Evolutionary conservation across 768 basidiomycete genomes (phyloP).

Genomic region (Termitomyces sp.): DNA sequence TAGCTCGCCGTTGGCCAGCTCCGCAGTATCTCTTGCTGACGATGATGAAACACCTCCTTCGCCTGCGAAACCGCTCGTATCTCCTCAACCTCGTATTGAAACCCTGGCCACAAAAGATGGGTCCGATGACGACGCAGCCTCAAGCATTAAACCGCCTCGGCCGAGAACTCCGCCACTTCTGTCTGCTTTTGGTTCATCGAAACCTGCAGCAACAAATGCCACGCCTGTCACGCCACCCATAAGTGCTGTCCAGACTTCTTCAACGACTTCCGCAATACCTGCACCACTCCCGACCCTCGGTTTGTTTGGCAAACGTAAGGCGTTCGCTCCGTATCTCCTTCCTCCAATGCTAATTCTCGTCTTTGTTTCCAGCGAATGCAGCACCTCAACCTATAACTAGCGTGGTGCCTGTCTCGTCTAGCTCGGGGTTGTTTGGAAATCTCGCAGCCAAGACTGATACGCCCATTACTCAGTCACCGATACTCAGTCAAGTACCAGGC

Average conservation of each 20-base stretch:
- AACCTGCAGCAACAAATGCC: background rate
- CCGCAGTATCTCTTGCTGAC: constrained; percentile 33
- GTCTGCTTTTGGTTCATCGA: constrained; percentile 21
- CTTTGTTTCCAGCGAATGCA: background rate
- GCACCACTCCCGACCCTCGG: background rate
- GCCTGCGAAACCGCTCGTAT: constrained; percentile 27
- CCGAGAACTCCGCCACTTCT: constrained; percentile 48
- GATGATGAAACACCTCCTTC: constrained; percentile 32
- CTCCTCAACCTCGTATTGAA: constrained; percentile 33
- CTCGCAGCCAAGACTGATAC: constrained; percentile 1
- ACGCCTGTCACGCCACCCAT: background rate
- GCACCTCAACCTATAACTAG: background rate
- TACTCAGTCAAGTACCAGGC: background rate
- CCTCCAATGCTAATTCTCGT: background rate
- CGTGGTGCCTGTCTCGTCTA: background rate
- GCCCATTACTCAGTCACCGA: background rate
- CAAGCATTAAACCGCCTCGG: constrained; percentile 21
- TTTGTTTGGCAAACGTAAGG: constrained; percentile 1
- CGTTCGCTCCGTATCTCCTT: background rate
- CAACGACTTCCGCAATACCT: background rate
- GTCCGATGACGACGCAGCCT: constrained; percentile 13
- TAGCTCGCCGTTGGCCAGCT: constrained; percentile 71
- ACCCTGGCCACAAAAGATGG: constrained; percentile 23
- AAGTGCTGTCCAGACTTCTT: background rate
- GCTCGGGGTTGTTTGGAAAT: background rate